Evolutionary conservation across 176 grass and related monocot genomes (phyloP).

Genomic region (Metroxylon sagu): DNA sequence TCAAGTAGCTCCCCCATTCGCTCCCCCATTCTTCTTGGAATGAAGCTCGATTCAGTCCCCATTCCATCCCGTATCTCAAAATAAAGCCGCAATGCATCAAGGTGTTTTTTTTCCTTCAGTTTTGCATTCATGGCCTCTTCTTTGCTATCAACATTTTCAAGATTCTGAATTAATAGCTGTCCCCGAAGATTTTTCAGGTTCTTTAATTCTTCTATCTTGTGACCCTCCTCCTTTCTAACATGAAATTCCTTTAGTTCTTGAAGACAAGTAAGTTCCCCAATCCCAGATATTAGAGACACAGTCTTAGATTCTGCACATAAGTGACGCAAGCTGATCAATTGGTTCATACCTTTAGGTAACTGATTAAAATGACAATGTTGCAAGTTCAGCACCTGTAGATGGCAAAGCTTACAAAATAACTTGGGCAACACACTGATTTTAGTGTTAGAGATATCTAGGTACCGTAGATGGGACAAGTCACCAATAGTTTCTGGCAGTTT

Average conservation of each 20-base stretch:
- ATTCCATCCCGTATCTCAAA: too few relatives aligned
- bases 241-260: conserved; percentile 24
- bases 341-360: conserved; percentile 25
- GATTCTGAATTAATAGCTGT: conserved; percentile 19
- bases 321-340: conserved; percentile 19
- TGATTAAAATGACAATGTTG: conserved; percentile 10
- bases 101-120: too few relatives aligned
- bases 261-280: conserved; percentile 28
- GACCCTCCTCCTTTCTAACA: conserved; percentile 17
- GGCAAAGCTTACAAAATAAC: conserved; percentile 11
- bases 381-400: conserved; percentile 32
- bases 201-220: conserved; percentile 29
- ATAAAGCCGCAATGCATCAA: too few relatives aligned
- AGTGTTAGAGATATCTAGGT: conserved; percentile 17
- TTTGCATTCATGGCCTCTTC: too few relatives aligned
- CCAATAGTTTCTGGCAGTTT: neutral
- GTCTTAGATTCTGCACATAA: conserved; percentile 23
- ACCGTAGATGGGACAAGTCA: conserved; percentile 20
- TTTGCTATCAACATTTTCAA: neutral
- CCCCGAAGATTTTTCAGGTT: conserved; percentile 22
- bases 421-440: conserved; percentile 15
- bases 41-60: too few relatives aligned
- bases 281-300: conserved; percentile 20
- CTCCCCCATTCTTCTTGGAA: too few relatives aligned
- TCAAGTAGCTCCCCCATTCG: too few relatives aligned